These are phyloP conservation scores for Penicillium arizonense DNA, from an alignment of 495 filamentous ascomycete genomes.

Conservation along the genomic window DNA sequence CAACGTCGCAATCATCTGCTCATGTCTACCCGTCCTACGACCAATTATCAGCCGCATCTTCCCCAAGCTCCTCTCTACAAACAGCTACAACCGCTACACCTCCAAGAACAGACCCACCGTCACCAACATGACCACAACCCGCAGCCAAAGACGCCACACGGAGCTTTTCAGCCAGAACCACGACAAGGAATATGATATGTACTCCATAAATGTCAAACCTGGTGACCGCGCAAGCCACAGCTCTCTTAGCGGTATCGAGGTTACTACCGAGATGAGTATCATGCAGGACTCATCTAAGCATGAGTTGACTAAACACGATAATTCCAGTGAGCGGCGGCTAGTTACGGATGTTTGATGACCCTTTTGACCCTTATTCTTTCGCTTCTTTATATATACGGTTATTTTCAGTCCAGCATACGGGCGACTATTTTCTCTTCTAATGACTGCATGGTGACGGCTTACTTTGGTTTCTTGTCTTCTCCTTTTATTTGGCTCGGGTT, in stretches of 20 bases:
- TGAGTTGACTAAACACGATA: constrained; percentile 9
- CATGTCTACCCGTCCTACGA: constrained; percentile 80
- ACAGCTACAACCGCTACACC: constrained; percentile 28
- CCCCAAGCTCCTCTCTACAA: constrained; percentile 58
- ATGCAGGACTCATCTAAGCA: constrained; percentile 22
- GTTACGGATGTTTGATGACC: constrained; percentile 23
- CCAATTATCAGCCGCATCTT: constrained; percentile 74
- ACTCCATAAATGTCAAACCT: constrained; percentile 32
- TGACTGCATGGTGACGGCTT: constrained; percentile 12
- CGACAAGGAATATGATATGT: constrained; percentile 32
- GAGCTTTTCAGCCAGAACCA: constrained; percentile 23
- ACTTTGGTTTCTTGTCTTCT: constrained; percentile 1
- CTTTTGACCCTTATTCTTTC: constrained; percentile 1
- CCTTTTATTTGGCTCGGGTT: background rate
- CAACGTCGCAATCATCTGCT: constrained; percentile 78
- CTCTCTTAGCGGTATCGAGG: constrained; percentile 30
- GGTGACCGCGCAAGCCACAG: constrained; percentile 12
- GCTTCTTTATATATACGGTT: background rate
- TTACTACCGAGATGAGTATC: constrained; percentile 35
- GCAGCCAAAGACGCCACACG: constrained; percentile 16
- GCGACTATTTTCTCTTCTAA: background rate
- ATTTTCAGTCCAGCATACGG: background rate
- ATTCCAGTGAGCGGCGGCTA: constrained; percentile 20
- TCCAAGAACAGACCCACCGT: constrained; percentile 12
- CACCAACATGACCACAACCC: constrained; percentile 14